phyloP scores from a whole-genome alignment of 164 flowering plant genomes.

The Amborella trichopoda region DNA sequence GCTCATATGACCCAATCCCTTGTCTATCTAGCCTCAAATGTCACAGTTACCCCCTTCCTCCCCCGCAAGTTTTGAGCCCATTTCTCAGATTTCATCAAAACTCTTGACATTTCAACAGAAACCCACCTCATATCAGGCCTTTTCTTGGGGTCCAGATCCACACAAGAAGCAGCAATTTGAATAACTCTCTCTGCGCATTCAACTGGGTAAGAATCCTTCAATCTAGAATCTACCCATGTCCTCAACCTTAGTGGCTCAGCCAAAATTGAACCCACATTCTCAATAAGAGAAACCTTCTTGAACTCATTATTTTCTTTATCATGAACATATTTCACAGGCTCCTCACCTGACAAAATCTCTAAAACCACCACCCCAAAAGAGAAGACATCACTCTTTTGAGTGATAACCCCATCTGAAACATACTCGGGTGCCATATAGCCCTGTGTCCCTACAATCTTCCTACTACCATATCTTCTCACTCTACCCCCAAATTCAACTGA shows the following conservation, averaged over 20 bases:
- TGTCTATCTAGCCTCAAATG: neutral
- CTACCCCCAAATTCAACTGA: neutral
- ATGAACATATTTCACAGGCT: slow-evolving; percentile 1
- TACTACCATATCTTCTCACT: neutral
- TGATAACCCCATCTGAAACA: neutral
- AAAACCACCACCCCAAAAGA: slow-evolving; percentile 4
- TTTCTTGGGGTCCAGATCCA: slow-evolving; percentile 2
- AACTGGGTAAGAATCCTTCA: slow-evolving; percentile 5
- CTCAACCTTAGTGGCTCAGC: neutral
- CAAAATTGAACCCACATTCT: neutral
- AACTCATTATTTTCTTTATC: neutral
- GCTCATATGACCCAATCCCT: too few species aligned
- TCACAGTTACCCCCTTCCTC: neutral
- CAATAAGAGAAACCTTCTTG: slow-evolving; percentile 1
- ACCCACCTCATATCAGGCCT: slow-evolving; percentile 6
- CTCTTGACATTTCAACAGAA: slow-evolving; percentile 1
- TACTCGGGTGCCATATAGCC: slow-evolving; percentile 9
- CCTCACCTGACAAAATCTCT: slow-evolving; percentile 3
- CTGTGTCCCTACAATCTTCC: slow-evolving; percentile 2
- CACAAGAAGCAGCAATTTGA: slow-evolving; percentile 1
- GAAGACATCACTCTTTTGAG: slow-evolving; percentile 2
- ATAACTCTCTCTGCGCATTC: slow-evolving; percentile 1
- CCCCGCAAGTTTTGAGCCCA: slow-evolving; percentile 1
- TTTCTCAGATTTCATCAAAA: slow-evolving; percentile 2
- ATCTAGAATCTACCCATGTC: slow-evolving; percentile 1